phyloP scores from a whole-genome alignment of 148 eudicot genomes.

The Mesembryanthemum crystallinum region DNA sequence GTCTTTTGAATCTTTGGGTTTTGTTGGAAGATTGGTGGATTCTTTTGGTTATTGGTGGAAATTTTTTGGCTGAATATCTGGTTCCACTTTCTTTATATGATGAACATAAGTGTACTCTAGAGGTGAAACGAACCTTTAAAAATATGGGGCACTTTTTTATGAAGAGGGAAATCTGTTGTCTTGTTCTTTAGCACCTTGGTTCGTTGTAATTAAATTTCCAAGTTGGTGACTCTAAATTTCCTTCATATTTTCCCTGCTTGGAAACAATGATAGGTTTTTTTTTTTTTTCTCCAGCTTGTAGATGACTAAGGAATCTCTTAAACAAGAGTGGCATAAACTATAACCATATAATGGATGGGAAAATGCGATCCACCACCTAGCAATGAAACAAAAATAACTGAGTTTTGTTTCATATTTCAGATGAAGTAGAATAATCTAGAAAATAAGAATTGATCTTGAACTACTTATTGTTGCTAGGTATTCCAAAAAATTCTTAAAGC shows the following conservation, averaged over 20 bases:
- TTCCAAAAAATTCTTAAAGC: slow-evolving; percentile 90
- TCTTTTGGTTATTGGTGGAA: neutral
- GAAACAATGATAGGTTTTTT: neutral
- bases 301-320: neutral
- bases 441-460: slow-evolving; percentile 13
- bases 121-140: neutral
- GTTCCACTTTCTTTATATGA: neutral
- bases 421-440: neutral
- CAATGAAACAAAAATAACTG: neutral
- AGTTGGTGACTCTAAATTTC: too few relatives aligned
- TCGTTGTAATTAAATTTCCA: neutral
- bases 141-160: neutral
- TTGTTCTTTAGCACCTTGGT: neutral
- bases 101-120: neutral
- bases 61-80: neutral
- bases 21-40: neutral
- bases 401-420: neutral
- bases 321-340: slow-evolving; percentile 4
- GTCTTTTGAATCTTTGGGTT: neutral
- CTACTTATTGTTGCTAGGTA: slow-evolving; percentile 45
- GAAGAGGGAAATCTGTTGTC: neutral
- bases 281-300: neutral
- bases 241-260: neutral
- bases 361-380: neutral
- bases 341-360: neutral